A percentile compares a stretch with the other conserved stretches of the same genome.
phyloP scores from a whole-genome alignment of 2,329 filamentous ascomycete species.

The Sordariomycetes sp. region DNA sequence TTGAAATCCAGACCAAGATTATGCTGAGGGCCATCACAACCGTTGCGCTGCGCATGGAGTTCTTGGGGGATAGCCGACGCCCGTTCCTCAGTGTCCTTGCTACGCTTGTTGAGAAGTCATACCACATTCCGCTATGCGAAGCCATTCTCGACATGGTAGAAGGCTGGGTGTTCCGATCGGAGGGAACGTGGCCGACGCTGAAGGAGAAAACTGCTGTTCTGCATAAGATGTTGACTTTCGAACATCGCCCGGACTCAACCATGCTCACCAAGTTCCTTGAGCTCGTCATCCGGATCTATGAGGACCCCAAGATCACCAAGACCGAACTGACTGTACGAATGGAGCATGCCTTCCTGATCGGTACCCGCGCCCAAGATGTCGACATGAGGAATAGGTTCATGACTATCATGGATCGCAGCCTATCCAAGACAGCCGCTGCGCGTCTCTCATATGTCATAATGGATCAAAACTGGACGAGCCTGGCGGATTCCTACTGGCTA shows the following conservation, averaged over 20 bases:
- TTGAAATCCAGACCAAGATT: constrained; percentile 79
- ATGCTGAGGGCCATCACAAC: constrained; percentile 95
- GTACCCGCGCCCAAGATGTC: constrained; percentile 83
- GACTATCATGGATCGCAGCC: constrained; percentile 86
- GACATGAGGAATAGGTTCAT: constrained; percentile 97
- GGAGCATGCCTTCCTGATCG: constrained; percentile 96
- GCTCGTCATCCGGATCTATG: constrained; percentile 94
- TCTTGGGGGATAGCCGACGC: constrained; percentile 77
- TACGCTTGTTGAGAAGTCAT: constrained; percentile 88
- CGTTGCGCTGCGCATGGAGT: constrained; percentile 84
- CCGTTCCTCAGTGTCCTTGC: constrained; percentile 94
- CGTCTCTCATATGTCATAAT: constrained; percentile 82
- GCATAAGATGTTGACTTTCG: constrained; percentile 98
- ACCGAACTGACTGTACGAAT: constrained; percentile 94
- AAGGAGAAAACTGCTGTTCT: constrained; percentile 98
- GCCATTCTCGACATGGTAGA: constrained; percentile 94
- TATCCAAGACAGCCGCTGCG: constrained; percentile 85
- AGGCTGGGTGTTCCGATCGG: constrained; percentile 89
- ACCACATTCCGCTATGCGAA: constrained; percentile 75
- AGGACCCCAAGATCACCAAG: constrained; percentile 88
- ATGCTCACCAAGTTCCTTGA: constrained; percentile 90
- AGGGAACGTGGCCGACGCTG: constrained; percentile 89
- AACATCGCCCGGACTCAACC: constrained; percentile 70
- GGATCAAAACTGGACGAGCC: constrained; percentile 92
- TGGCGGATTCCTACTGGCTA: constrained; percentile 93